A percentile compares a stretch with the other conserved stretches of the same genome.
Conservation (phyloP, 441 rosid genomes). For the Croton laevigatus region DNA sequence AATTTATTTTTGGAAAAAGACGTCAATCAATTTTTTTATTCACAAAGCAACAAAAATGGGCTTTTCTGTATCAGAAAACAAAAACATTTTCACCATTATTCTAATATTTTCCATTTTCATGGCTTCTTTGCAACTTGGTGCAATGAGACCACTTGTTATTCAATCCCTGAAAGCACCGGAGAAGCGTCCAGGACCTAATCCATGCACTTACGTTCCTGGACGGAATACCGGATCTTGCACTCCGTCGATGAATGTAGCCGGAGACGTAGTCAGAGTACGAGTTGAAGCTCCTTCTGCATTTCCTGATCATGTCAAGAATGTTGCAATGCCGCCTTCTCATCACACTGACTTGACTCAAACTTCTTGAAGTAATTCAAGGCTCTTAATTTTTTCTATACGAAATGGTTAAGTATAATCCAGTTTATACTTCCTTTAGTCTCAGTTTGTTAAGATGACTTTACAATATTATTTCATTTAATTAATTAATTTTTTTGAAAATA, state of each 20-base stretch:
- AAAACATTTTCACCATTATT: conserved; percentile 1
- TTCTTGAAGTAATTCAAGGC: not conserved
- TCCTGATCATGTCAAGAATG: conserved; percentile 13
- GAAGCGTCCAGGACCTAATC: conserved; percentile 18
- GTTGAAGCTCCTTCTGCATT: not conserved
- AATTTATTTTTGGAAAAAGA: not conserved
- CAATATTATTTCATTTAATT: no score
- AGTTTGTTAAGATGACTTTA: no score
- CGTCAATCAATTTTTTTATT: not conserved
- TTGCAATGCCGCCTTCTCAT: not conserved
- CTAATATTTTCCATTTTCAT: conserved; percentile 24
- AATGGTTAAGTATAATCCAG: no score
- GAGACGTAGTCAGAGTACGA: conserved; percentile 9
- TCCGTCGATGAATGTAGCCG: conserved; percentile 28
- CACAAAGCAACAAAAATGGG: conserved; percentile 14
- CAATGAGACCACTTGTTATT: conserved; percentile 27
- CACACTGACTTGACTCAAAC: not conserved
- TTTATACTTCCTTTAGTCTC: no score
- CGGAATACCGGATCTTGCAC: conserved; percentile 22
- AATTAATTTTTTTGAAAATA: no score
- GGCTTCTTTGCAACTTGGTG: conserved; percentile 28
- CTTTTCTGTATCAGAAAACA: not conserved
- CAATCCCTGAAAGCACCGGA: conserved; percentile 22
- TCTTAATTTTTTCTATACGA: no score
- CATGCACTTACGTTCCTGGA: conserved; percentile 24